phyloP scores from a whole-genome alignment of 106 monocot species.

The Dendrobium catenatum region DNA sequence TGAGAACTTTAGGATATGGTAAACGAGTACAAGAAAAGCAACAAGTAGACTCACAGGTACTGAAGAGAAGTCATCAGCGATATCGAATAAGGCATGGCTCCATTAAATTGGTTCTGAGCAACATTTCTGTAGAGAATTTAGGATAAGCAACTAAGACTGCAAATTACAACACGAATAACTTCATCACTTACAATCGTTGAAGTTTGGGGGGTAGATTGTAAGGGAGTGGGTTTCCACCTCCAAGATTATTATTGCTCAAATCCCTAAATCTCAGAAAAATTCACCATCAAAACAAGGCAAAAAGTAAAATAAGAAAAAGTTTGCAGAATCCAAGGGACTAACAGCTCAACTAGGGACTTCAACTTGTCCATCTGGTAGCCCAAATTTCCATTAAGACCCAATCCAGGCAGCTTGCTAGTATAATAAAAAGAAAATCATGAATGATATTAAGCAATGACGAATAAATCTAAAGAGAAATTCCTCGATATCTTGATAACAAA shows the following conservation, averaged over 20 bases:
- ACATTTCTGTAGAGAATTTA: constrained; percentile 27
- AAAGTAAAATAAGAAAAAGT: neutral
- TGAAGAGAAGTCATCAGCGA: constrained; percentile 25
- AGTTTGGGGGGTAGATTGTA: constrained; percentile 51
- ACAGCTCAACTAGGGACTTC: constrained; percentile 24
- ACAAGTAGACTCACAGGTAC: constrained; percentile 22
- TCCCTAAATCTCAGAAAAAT: constrained; percentile 34
- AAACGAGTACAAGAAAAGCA: neutral
- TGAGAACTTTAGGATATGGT: neutral
- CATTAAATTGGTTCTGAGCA: constrained; percentile 26
- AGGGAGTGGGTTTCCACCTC: constrained; percentile 28
- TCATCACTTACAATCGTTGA: constrained; percentile 27
- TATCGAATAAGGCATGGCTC: constrained; percentile 35
- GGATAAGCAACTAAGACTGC: neutral
- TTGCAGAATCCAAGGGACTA: neutral
- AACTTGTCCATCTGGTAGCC: constrained; percentile 26
- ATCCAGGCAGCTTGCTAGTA: constrained; percentile 24
- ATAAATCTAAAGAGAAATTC: neutral
- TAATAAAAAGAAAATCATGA: neutral
- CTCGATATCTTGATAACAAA: neutral
- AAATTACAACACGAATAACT: neutral
- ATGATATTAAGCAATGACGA: neutral
- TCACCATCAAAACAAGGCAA: neutral
- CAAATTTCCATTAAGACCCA: constrained; percentile 33
- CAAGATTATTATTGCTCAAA: constrained; percentile 53